Conservation (phyloP, 176 grass and related monocot genomes). For the Areca catechu region DNA sequence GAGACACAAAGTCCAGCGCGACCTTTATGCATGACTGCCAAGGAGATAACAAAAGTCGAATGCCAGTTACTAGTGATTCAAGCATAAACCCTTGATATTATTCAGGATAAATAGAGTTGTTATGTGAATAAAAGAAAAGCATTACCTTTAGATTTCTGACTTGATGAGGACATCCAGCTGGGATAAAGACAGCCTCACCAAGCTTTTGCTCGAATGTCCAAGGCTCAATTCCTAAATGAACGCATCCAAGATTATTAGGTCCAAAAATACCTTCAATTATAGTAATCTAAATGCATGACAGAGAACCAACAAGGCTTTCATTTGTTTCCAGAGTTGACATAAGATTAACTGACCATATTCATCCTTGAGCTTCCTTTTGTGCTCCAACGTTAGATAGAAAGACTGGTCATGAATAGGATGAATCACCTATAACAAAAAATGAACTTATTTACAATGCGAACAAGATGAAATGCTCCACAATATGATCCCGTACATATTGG, state of each 20-base stretch:
- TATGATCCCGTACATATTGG: too few relatives aligned
- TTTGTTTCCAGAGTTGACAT: not conserved
- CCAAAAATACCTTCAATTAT: too few relatives aligned
- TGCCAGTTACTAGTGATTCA: too few relatives aligned
- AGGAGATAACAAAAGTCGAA: constrained; percentile 1
- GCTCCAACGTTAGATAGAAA: constrained; percentile 66
- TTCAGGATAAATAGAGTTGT: too few relatives aligned
- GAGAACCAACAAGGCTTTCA: too few relatives aligned
- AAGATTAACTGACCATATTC: constrained; percentile 53
- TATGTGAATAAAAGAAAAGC: not conserved
- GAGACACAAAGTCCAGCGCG: constrained; percentile 73
- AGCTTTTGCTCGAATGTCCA: constrained; percentile 90
- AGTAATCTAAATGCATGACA: too few relatives aligned
- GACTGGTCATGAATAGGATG: constrained; percentile 67
- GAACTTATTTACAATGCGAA: not conserved
- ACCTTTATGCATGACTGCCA: constrained; percentile 88
- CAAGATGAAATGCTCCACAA: not conserved
- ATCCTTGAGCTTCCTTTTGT: constrained; percentile 74
- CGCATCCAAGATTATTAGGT: not conserved
- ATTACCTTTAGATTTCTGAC: constrained; percentile 82
- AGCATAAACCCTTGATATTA: too few relatives aligned
- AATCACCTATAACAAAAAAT: constrained; percentile 31
- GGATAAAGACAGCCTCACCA: constrained; percentile 75
- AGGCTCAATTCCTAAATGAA: constrained; percentile 61
- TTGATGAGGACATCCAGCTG: constrained; percentile 83